A percentile compares a stretch with the other conserved stretches of the same genome.
Evolutionary conservation across 768 basidiomycete species (phyloP).

Genomic region (Boletus vermiculosoides): DNA sequence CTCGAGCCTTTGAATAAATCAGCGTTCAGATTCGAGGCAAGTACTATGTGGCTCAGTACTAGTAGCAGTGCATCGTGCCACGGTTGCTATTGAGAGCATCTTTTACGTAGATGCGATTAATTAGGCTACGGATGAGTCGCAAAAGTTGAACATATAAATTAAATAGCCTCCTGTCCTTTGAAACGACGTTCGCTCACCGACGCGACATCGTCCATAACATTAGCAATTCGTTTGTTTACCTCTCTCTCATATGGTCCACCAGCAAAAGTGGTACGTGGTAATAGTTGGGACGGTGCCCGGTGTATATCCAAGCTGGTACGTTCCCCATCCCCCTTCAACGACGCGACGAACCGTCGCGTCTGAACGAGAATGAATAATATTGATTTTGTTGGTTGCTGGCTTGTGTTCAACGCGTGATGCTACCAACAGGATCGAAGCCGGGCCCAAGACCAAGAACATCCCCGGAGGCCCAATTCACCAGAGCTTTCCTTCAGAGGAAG

Average conservation of each 20-base stretch:
- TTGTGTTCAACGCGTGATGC: slow-evolving; percentile 1
- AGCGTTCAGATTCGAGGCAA: not conserved
- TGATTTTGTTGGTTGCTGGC: slow-evolving; percentile 17
- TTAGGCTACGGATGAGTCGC: not conserved
- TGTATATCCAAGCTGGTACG: slow-evolving; percentile 30
- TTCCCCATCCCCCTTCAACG: slow-evolving; percentile 1
- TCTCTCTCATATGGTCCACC: slow-evolving; percentile 12
- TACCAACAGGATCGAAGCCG: slow-evolving; percentile 44
- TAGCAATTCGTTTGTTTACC: not conserved
- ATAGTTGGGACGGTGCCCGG: slow-evolving; percentile 28
- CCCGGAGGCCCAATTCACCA: slow-evolving; percentile 43
- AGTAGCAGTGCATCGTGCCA: too few species aligned
- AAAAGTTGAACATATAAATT: slow-evolving; percentile 23
- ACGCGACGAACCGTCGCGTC: slow-evolving; percentile 8
- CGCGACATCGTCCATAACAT: slow-evolving; percentile 1
- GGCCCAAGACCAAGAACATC: slow-evolving; percentile 42
- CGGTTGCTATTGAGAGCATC: not conserved
- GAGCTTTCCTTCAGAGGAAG: slow-evolving; percentile 41
- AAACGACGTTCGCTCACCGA: not conserved
- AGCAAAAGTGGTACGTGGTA: slow-evolving; percentile 31
- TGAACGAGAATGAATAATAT: slow-evolving; percentile 25
- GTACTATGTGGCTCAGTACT: not conserved
- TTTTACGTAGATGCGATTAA: slow-evolving; percentile 17
- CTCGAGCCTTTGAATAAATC: not conserved
- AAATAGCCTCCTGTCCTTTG: slow-evolving; percentile 25